Base-by-base conservation (phyloP, 2,329 filamentous ascomycete genomes). In the Colletotrichum phormii region DNA sequence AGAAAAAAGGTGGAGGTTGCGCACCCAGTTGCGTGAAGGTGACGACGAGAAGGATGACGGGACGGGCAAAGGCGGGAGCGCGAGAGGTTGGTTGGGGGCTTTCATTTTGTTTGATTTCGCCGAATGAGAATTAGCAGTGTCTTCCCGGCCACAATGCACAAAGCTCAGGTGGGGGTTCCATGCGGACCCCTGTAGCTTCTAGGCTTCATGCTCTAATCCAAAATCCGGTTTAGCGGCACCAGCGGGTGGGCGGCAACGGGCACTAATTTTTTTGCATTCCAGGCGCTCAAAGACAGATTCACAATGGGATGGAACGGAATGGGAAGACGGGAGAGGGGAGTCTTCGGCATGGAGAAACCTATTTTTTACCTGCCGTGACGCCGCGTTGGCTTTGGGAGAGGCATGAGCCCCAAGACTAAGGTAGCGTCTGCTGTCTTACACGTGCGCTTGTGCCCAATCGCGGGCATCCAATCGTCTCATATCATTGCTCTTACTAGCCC, bases 171-270 rank as follows among this genome's bases (percentile, higher is more conserved):
- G 66, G 70, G 66, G 70, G 60, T 61, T 24, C 15, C 46, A 70
- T 65, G 54, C 61, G 60, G 51, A 65, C 60, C 70, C 65, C n/a
- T 33, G 60, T 51, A 60, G 66, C n/a, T 64, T 58, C 24, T 29
- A 72, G 37, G 37, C 46, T 55, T 51, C 33, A 13, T 64, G 33
- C 22, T 60, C 59, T 35, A 46, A 49, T 2, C 37, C 46, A 57
- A 8, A 49, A 70, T 64, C 12, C 7, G 59, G 69, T 29, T 46
- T 70, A 72, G 70, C 66, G 66, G 70, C 66, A 51, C 46, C 58
- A 62, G 70, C 61, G 61, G 71, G 66, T 61, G 61, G 42, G 66
- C 67, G 55, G 71, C 66, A 73, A 73, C 71, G 71, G 71, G 71
- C 71, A 71, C 71, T 73, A 73, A 58, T 60, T 42, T 51, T 65